A percentile compares a stretch with the other conserved stretches of the same genome.
phyloP scores from a whole-genome alignment of 2,329 filamentous ascomycete species.

The Paramyrothecium sp. region DNA sequence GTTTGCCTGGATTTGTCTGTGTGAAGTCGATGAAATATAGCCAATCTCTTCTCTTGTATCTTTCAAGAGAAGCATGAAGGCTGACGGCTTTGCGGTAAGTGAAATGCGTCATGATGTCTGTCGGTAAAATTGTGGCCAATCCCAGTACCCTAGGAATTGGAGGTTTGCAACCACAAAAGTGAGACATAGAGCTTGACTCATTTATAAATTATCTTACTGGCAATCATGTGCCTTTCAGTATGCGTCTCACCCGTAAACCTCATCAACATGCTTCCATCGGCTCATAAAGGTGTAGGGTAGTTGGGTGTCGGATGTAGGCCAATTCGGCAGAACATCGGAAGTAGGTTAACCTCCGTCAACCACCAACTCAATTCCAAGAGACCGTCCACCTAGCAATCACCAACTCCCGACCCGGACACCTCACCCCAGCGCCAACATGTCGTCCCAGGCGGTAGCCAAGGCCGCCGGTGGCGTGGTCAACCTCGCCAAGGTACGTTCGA shows the following conservation, averaged over 20 bases:
- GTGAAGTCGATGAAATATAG: too few relatives aligned
- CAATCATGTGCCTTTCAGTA: too few relatives aligned
- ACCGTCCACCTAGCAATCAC: not conserved
- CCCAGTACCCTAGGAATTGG: too few relatives aligned
- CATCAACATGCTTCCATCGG: not conserved
- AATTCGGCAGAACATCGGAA: not conserved
- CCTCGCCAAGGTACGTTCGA: slow-evolving; percentile 54
- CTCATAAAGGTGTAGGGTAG: not conserved
- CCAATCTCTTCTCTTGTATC: too few relatives aligned
- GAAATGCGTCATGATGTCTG: too few relatives aligned
- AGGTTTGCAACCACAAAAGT: too few relatives aligned
- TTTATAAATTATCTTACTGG: too few relatives aligned
- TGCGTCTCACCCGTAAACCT: not conserved
- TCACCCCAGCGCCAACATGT: slow-evolving; percentile 46
- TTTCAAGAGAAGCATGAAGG: too few relatives aligned
- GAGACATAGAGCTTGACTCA: too few relatives aligned
- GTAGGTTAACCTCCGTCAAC: not conserved
- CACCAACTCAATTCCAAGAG: not conserved
- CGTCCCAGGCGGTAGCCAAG: slow-evolving; percentile 58
- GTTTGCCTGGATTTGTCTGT: too few relatives aligned
- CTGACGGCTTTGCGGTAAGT: too few relatives aligned
- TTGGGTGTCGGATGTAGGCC: not conserved
- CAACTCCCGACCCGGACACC: slow-evolving; percentile 13
- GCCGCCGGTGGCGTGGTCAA: slow-evolving; percentile 52
- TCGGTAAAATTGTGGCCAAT: too few relatives aligned